A percentile compares a stretch with the other conserved stretches of the same genome.
Conservation (phyloP, 1,139 yeast genomes). For the Yamadazyma friedrichii region DNA sequence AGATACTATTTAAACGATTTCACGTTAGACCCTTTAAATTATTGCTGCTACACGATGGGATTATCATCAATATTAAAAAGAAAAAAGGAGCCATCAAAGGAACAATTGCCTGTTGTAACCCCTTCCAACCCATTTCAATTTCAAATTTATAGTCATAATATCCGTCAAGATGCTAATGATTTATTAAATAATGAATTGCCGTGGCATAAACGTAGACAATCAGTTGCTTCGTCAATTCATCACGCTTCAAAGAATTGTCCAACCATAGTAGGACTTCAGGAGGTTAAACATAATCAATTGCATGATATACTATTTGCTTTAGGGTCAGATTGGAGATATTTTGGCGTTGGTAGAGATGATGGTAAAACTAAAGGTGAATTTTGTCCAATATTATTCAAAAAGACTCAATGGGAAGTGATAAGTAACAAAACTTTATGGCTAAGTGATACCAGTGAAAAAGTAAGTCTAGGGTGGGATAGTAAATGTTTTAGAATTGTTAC, state of each 20-base stretch:
- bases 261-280: slow-evolving; percentile 33
- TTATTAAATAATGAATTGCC: slow-evolving; percentile 25
- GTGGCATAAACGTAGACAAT: slow-evolving; percentile 25
- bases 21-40: background rate
- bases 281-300: slow-evolving; percentile 29
- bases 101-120: background rate
- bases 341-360: slow-evolving; percentile 51
- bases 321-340: slow-evolving; percentile 35
- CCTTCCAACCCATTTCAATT: slow-evolving; percentile 18
- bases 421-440: slow-evolving; percentile 44
- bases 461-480: slow-evolving; percentile 45
- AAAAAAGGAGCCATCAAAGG: background rate
- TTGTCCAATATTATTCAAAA: slow-evolving; percentile 42
- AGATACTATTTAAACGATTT: too few species aligned
- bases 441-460: slow-evolving; percentile 37
- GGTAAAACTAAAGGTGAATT: slow-evolving; percentile 44
- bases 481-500: slow-evolving; percentile 44
- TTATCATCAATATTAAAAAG: background rate
- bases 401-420: slow-evolving; percentile 27
- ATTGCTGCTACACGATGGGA: slow-evolving; percentile 1
- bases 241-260: slow-evolving; percentile 17
- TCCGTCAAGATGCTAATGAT: slow-evolving; percentile 23
- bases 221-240: slow-evolving; percentile 21
- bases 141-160: slow-evolving; percentile 32
- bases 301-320: slow-evolving; percentile 25